Evolutionary conservation across 2,329 filamentous ascomycete genomes (phyloP), one percentile per base, ranked within the genome.

Genomic region (Monilinia polystroma): DNA sequence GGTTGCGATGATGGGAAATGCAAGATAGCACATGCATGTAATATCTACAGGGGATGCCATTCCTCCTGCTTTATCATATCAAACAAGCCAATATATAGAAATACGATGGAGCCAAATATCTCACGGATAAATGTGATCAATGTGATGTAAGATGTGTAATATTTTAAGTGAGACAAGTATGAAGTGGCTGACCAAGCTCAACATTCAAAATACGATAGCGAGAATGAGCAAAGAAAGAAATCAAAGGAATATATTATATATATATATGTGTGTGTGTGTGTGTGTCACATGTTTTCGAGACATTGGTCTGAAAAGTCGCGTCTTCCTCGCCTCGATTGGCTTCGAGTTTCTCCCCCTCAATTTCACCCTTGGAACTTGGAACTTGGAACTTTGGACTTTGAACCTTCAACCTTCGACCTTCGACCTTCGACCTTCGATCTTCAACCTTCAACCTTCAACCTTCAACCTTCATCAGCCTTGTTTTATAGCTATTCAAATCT

Each of bases 231-330:
- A 4, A 14, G 20, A 20, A 35, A 59, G 47, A 4, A 32, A 38
- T 6, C 1, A 29, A 53, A 29, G 54, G 26, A 38, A 57, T 57
- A 51, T 62, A 38, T 23, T 26, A 35, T 35, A 35, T 5, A 35
- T 29, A 29, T 29, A 35, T 8, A 6, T n/a, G n/a, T n/a, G n/a
- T n/a, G n/a, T n/a, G n/a, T n/a, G n/a, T 8, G 6, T 35, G 6
- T 4, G 1, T 35, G 32, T 63, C 59, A 54, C 59, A 52, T 63
- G 47, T 49, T 63, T 53, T 54, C 59, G 59, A 63, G 47, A 52
- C 29, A 63, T 63, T 41, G 16, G 32, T 52, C 32, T 35, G 59
- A 32, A 29, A 51, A 62, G 45, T 49, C 59, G 59, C 59, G 59
- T 63, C 59, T 54, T 16, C 59, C 59, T 59, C 56, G 47, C n/a